A percentile compares a stretch with the other conserved stretches of the same genome.
phyloP scores from a whole-genome alignment of 1,139 yeast genomes.

The Taiozyma sp. region DNA sequence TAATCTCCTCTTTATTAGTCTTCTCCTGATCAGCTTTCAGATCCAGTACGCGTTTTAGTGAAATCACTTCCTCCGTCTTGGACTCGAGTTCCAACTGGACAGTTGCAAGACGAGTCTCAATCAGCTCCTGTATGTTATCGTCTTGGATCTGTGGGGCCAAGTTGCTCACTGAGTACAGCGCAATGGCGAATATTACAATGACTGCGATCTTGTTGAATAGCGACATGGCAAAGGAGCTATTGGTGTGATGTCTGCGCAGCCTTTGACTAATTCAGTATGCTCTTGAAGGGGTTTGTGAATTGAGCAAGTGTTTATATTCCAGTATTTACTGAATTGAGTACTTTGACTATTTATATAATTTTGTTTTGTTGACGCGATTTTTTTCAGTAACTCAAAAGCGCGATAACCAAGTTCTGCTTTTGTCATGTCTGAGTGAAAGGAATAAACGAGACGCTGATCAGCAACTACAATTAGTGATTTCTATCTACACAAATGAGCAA shows the following conservation, averaged over 20 bases:
- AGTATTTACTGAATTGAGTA: too few species aligned
- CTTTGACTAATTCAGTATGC: not conserved
- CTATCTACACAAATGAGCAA: too few species aligned
- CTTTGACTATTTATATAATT: too few species aligned
- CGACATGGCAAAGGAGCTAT: not conserved
- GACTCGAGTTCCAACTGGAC: not conserved
- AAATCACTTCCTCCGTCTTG: not conserved
- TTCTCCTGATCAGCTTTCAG: not conserved
- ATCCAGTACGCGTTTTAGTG: constrained; percentile 1
- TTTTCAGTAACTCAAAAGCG: too few species aligned
- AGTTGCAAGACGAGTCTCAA: not conserved
- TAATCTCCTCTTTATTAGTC: not conserved
- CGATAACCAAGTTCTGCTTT: too few species aligned
- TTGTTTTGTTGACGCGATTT: too few species aligned
- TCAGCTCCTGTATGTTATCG: not conserved
- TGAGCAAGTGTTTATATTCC: too few species aligned
- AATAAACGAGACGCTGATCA: too few species aligned
- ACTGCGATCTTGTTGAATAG: not conserved
- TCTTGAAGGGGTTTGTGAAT: too few species aligned
- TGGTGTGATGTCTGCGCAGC: too few species aligned
- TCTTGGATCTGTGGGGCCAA: not conserved
- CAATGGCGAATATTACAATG: not conserved
- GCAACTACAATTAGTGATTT: too few species aligned
- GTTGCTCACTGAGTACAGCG: not conserved
- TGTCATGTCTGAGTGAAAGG: too few species aligned